Conservation (phyloP, 2,329 filamentous ascomycete genomes). For the Botrytis fragariae region DNA sequence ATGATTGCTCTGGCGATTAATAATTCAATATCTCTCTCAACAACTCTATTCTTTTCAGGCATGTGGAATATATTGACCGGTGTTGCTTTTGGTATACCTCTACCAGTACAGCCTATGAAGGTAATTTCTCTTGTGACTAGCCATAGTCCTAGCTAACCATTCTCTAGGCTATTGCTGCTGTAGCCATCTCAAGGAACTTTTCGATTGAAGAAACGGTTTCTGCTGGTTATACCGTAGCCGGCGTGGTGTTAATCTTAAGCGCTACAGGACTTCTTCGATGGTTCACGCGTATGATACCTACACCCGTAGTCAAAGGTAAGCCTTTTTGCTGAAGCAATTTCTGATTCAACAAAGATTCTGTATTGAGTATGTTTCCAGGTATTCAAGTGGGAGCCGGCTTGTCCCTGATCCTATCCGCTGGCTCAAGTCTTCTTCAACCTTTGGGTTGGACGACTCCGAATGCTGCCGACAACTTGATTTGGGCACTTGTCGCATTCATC, state of each 20-base stretch:
- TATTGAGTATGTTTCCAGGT: conserved; percentile 39
- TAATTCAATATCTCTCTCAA: conserved; percentile 74
- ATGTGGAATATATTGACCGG: conserved; percentile 84
- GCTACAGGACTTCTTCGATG: conserved; percentile 73
- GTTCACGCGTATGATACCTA: conserved; percentile 66
- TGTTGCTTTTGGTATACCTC: conserved; percentile 76
- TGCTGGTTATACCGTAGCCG: conserved; percentile 76
- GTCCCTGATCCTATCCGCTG: conserved; percentile 76
- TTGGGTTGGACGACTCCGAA: conserved; percentile 66
- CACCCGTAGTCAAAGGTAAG: conserved; percentile 78
- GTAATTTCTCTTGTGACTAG: conserved; percentile 37
- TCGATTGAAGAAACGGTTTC: conserved; percentile 71
- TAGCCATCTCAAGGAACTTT: conserved; percentile 72
- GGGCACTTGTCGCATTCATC: conserved; percentile 72
- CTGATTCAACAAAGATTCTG: not conserved
- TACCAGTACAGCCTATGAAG: conserved; percentile 89
- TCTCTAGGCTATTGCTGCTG: conserved; percentile 79
- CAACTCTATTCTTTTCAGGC: conserved; percentile 85
- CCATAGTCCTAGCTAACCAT: conserved; percentile 36
- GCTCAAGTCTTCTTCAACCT: conserved; percentile 62
- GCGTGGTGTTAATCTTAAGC: conserved; percentile 72
- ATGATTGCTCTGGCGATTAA: conserved; percentile 82
- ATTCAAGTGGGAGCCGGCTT: conserved; percentile 92
- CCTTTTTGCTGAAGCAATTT: not conserved
- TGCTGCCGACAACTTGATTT: conserved; percentile 74